These are phyloP conservation scores for Oidiodendron maius DNA, from an alignment of 495 filamentous ascomycete species.

Conservation along the genomic window DNA sequence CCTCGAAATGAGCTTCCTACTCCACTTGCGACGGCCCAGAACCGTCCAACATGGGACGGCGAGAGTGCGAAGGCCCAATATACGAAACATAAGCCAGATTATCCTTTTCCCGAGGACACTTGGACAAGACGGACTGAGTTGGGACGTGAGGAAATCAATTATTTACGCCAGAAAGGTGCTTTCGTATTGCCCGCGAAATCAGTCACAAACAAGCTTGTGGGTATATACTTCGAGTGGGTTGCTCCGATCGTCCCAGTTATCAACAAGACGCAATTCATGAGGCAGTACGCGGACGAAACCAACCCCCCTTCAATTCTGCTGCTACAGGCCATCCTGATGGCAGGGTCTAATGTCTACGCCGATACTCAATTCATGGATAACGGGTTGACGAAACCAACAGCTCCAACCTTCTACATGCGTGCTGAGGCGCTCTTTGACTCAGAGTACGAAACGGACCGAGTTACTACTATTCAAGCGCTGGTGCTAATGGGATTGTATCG, in stretches of 20 bases:
- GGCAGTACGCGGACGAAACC: constrained; percentile 84
- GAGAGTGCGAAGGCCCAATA: constrained; percentile 76
- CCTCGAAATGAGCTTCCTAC: constrained; percentile 38
- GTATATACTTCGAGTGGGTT: constrained; percentile 95
- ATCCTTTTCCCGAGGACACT: constrained; percentile 91
- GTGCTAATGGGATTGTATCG: constrained; percentile 98
- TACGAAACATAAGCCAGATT: constrained; percentile 98
- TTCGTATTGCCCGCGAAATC: constrained; percentile 86
- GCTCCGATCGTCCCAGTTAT: constrained; percentile 97
- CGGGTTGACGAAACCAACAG: constrained; percentile 91
- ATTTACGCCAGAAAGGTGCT: constrained; percentile 87
- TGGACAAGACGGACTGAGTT: constrained; percentile 80
- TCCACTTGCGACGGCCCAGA: constrained; percentile 64
- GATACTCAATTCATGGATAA: constrained; percentile 97
- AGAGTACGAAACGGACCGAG: constrained; percentile 95
- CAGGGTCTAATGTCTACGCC: constrained; percentile 91
- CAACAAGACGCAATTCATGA: constrained; percentile 92
- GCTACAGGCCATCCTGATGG: constrained; percentile 86
- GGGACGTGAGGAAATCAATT: constrained; percentile 92
- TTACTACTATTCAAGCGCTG: constrained; percentile 93
- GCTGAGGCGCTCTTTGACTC: constrained; percentile 97
- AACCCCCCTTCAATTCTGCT: constrained; percentile 91
- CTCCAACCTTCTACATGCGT: constrained; percentile 97
- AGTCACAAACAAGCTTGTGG: constrained; percentile 91
- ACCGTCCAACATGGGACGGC: constrained; percentile 64